These are phyloP conservation scores for Teunomyces lycoperdinae DNA, from an alignment of 805 yeast species.

Conservation along the genomic window DNA sequence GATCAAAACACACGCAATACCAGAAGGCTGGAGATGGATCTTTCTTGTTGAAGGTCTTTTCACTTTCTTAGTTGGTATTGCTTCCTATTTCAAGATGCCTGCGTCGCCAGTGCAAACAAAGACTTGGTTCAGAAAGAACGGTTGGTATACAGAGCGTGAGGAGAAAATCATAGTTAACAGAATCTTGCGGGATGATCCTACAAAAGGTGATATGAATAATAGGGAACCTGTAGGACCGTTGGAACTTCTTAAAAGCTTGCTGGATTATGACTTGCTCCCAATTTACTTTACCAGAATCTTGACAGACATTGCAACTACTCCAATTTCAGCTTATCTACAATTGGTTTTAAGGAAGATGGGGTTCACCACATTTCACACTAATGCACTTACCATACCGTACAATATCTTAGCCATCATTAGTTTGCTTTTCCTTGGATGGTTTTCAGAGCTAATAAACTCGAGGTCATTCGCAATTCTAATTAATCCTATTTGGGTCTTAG, in stretches of 20 bases:
- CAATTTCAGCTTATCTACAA: conserved; percentile 10
- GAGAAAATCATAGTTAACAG: conserved; percentile 57
- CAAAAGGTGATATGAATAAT: conserved; percentile 61
- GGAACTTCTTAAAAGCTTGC: conserved; percentile 37
- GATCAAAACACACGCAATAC: conserved; percentile 43
- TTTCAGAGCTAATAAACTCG: conserved; percentile 21
- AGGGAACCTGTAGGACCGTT: conserved; percentile 48
- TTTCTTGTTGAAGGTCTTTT: conserved; percentile 62
- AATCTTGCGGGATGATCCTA: conserved; percentile 61
- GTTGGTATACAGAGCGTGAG: conserved; percentile 50
- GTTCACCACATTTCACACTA: conserved; percentile 50
- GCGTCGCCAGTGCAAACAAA: conserved; percentile 45
- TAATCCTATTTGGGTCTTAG: conserved; percentile 23
- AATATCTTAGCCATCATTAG: conserved; percentile 26
- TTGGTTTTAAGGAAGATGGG: conserved; percentile 33
- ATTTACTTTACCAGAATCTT: conserved; percentile 18
- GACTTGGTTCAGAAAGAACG: conserved; percentile 47
- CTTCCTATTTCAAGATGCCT: conserved; percentile 31
- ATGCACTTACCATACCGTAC: conserved; percentile 52
- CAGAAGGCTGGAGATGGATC: conserved; percentile 64
- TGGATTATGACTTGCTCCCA: conserved; percentile 28
- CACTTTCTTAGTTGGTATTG: conserved; percentile 52
- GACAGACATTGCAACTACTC: conserved; percentile 9
- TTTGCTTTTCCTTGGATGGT: conserved; percentile 15
- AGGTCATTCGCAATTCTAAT: conserved; percentile 20